These are phyloP conservation scores for Asterophora lycoperdoides DNA, from an alignment of 768 basidiomycete genomes.

Conservation along the genomic window DNA sequence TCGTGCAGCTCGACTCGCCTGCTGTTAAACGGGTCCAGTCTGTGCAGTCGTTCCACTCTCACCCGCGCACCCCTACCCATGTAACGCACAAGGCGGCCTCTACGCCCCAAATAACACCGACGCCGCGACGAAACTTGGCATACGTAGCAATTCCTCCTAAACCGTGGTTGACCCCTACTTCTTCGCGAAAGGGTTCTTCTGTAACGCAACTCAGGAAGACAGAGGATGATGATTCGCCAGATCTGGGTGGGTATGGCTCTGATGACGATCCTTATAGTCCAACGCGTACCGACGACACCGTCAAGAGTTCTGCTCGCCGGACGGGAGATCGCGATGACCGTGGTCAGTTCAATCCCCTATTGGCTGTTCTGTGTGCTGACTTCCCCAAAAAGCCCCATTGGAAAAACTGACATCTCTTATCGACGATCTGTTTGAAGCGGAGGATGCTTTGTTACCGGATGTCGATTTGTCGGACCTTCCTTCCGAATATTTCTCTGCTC, in stretches of 20 bases:
- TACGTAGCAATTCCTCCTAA: conserved; percentile 46
- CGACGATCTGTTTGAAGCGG: conserved; percentile 82
- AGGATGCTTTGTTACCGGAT: conserved; percentile 65
- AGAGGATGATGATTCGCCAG: conserved; percentile 32
- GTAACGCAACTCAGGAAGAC: conserved; percentile 22
- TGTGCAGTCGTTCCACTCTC: conserved; percentile 24
- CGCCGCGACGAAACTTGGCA: conserved; percentile 36
- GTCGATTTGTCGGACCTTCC: conserved; percentile 47
- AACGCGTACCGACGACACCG: conserved; percentile 28
- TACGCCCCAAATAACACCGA: conserved; percentile 22
- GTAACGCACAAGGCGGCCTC: conserved; percentile 19
- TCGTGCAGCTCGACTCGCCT: conserved; percentile 57
- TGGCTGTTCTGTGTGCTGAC: neutral
- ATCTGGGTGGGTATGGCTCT: conserved; percentile 58
- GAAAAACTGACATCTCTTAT: conserved; percentile 75
- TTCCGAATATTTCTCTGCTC: conserved; percentile 58
- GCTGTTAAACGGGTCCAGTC: conserved; percentile 54
- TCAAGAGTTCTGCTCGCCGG: conserved; percentile 50
- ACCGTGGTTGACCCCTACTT: conserved; percentile 42
- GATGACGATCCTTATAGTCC: conserved; percentile 33
- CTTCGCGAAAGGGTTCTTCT: conserved; percentile 28
- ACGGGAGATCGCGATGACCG: conserved; percentile 77
- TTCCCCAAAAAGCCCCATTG: conserved; percentile 44
- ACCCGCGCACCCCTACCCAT: conserved; percentile 23
- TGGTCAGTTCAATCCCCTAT: conserved; percentile 35